Percentiles rank a stretch among this genome's conserved stretches.
Conservation (phyloP, 257 asterid genomes). For the Misopates orontium region DNA sequence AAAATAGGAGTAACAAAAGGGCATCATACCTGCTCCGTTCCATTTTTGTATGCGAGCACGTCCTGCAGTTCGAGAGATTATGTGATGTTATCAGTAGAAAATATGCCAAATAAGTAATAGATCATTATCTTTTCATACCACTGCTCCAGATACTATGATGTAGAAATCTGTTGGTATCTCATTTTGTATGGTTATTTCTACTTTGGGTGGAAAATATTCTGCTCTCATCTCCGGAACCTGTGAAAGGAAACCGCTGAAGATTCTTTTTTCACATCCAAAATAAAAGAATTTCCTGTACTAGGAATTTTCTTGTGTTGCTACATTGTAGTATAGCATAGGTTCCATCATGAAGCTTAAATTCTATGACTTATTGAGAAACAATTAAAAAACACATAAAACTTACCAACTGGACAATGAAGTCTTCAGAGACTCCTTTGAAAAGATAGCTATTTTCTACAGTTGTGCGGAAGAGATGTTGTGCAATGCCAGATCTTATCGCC, state of each 20-base stretch:
- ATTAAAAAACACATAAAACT: conserved; percentile 23
- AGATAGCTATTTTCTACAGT: conserved; percentile 70
- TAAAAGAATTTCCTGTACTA: background rate
- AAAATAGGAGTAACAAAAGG: background rate
- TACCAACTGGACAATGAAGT: conserved; percentile 85
- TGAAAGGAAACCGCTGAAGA: conserved; percentile 9
- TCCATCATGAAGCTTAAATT: conserved; percentile 14
- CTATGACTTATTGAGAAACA: background rate
- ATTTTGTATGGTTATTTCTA: conserved; percentile 77
- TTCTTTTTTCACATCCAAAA: background rate
- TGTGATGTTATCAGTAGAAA: conserved; percentile 27
- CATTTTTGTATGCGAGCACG: conserved; percentile 53
- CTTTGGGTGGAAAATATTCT: conserved; percentile 91
- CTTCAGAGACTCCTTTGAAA: conserved; percentile 77
- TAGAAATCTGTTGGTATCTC: conserved; percentile 95
- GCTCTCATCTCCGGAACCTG: conserved; percentile 97
- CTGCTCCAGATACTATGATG: conserved; percentile 84
- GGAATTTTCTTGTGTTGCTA: no score
- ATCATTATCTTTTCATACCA: conserved; percentile 47
- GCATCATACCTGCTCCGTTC: conserved; percentile 70
- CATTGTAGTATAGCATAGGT: background rate
- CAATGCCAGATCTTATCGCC: conserved; percentile 90
- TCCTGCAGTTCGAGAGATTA: conserved; percentile 66
- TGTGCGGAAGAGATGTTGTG: conserved; percentile 73
- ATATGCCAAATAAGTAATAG: conserved; percentile 6